These are phyloP conservation scores for Penicillium samsonianum DNA, from an alignment of 495 filamentous ascomycete genomes.

Conservation along the genomic window DNA sequence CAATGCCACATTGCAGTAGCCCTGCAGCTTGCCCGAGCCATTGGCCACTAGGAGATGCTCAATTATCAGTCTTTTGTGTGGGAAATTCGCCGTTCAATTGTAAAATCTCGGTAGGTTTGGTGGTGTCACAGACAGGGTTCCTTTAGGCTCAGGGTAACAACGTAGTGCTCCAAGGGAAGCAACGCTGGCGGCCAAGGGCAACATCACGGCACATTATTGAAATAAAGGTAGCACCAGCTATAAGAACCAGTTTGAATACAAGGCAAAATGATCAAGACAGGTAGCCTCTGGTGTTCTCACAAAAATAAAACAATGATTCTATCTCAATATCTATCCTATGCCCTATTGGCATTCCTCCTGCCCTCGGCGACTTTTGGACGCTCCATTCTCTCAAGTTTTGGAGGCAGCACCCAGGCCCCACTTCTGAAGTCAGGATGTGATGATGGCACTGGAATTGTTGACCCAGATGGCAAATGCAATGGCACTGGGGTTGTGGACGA, in stretches of 20 bases:
- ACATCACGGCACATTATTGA: slow-evolving; percentile 2
- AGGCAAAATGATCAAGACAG: background rate
- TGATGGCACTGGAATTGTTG: slow-evolving; percentile 27
- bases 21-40: background rate
- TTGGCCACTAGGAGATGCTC: slow-evolving; percentile 10
- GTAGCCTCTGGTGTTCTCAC: background rate
- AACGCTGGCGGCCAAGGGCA: slow-evolving; percentile 1
- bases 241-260: background rate
- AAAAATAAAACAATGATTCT: slow-evolving; percentile 17
- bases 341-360: slow-evolving; percentile 18
- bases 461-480: slow-evolving; percentile 30
- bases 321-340: slow-evolving; percentile 15
- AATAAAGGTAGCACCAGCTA: background rate
- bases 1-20: slow-evolving; percentile 6
- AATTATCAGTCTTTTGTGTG: background rate
- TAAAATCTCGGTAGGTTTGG: background rate
- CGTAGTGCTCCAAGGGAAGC: background rate
- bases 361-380: slow-evolving; percentile 6
- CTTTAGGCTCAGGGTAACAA: background rate
- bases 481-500: slow-evolving; percentile 27
- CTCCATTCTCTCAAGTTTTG: background rate
- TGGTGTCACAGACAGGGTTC: background rate
- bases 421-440: slow-evolving; percentile 8
- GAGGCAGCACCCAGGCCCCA: background rate
- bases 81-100: background rate